These are phyloP conservation scores for Calocybe indica DNA, from an alignment of 768 basidiomycete species.

Conservation along the genomic window DNA sequence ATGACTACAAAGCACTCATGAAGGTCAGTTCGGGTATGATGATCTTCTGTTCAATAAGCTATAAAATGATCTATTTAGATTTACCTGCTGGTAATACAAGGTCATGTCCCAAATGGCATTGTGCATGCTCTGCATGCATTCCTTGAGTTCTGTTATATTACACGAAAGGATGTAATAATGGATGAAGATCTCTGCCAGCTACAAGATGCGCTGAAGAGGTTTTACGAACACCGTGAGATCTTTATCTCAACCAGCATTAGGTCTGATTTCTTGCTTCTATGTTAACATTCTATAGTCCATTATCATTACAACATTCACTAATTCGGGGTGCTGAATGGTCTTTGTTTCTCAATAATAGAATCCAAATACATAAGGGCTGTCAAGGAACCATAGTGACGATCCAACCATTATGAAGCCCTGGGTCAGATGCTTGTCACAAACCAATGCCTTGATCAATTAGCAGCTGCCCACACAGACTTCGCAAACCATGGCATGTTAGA, in stretches of 20 bases:
- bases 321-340: constrained; percentile 12
- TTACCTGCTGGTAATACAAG: constrained; percentile 2
- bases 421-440: neutral
- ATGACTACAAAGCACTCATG: neutral
- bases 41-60: neutral
- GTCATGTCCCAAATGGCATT: constrained; percentile 7
- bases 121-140: constrained; percentile 4
- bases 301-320: constrained; percentile 8
- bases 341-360: constrained; percentile 14
- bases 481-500: constrained; percentile 6
- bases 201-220: neutral
- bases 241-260: constrained; percentile 3
- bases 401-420: neutral
- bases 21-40: neutral
- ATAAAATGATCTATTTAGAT: neutral
- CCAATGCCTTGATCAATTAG: neutral
- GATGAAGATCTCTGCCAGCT: neutral
- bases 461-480: constrained; percentile 6
- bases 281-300: constrained; percentile 16
- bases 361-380: constrained; percentile 6
- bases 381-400: constrained; percentile 16
- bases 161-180: neutral
- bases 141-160: constrained; percentile 12
- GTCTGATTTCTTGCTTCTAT: constrained; percentile 13
- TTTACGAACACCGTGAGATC: constrained; percentile 7